Evolutionary conservation across 495 filamentous ascomycete species (phyloP).

Genomic region (Entonaema liquescens): DNA sequence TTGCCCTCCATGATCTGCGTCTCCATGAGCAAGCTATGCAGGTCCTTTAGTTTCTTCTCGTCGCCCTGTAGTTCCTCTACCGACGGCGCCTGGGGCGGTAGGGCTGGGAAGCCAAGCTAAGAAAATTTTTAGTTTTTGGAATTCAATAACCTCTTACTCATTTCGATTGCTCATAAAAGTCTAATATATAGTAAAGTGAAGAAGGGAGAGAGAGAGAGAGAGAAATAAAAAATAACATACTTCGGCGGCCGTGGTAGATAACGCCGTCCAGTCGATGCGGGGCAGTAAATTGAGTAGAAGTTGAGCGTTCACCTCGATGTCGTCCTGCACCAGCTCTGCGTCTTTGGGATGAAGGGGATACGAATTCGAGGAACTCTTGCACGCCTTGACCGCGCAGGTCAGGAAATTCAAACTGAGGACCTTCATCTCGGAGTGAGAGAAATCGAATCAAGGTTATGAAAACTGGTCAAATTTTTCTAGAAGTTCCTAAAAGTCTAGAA

Average conservation of each 20-base stretch:
- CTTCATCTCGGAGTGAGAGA: conserved; percentile 73
- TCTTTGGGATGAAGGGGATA: conserved; percentile 93
- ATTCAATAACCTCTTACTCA: neutral
- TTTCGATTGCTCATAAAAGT: no score
- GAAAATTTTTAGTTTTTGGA: neutral
- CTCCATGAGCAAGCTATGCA: conserved; percentile 87
- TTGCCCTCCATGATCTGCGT: conserved; percentile 88
- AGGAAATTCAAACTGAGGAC: conserved; percentile 96
- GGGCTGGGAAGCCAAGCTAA: conserved; percentile 76
- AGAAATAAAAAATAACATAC: conserved; percentile 56
- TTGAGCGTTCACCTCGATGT: conserved; percentile 77
- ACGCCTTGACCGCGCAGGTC: conserved; percentile 92
- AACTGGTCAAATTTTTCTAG: conserved; percentile 4
- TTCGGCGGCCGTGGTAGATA: conserved; percentile 79
- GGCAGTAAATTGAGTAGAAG: conserved; percentile 85
- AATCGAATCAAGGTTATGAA: neutral
- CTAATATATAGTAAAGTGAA: no score
- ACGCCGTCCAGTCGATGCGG: conserved; percentile 85
- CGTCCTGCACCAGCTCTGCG: conserved; percentile 84
- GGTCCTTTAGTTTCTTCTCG: conserved; percentile 73
- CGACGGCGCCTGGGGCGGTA: conserved; percentile 70
- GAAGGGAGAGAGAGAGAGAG: neutral
- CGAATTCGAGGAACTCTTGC: conserved; percentile 77
- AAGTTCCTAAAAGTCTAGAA: neutral
- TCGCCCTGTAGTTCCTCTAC: conserved; percentile 66